Percentiles rank a stretch among this genome's conserved stretches.
phyloP scores from a whole-genome alignment of 1,284 basidiomycete genomes.

The Ustilago curta region DNA sequence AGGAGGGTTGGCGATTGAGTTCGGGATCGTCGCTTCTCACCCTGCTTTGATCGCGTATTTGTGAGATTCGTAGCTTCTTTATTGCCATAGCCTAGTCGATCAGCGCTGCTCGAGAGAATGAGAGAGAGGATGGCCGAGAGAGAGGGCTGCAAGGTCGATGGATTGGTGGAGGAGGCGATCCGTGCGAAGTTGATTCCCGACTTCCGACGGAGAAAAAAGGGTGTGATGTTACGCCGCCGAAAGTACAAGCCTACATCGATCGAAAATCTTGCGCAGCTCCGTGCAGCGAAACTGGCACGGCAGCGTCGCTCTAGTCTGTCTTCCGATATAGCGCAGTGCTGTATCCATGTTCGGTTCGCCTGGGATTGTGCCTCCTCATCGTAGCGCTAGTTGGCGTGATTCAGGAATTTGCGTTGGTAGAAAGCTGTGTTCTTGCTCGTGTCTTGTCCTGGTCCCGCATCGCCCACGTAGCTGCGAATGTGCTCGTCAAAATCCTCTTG shows the following conservation, averaged over 20 bases:
- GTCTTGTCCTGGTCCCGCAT: not conserved
- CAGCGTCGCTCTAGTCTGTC: slow-evolving; percentile 32
- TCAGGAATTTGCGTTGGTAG: not conserved
- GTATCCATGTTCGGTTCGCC: not conserved
- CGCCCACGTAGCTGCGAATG: too few species aligned
- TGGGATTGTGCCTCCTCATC: not conserved
- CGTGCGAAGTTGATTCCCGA: too few species aligned
- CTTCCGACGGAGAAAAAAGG: not conserved
- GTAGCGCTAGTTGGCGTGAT: slow-evolving; percentile 7
- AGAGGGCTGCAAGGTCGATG: too few species aligned
- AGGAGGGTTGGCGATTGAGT: slow-evolving; percentile 24
- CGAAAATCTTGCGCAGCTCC: not conserved
- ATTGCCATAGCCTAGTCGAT: slow-evolving; percentile 21
- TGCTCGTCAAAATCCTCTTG: too few species aligned
- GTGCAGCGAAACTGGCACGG: slow-evolving; percentile 41
- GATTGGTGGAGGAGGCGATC: too few species aligned
- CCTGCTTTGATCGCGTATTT: slow-evolving; percentile 31
- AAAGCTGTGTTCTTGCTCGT: not conserved
- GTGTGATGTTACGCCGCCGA: slow-evolving; percentile 8
- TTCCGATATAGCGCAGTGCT: slow-evolving; percentile 17
- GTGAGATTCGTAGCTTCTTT: slow-evolving; percentile 36
- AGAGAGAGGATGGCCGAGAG: not conserved
- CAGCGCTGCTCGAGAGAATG: not conserved
- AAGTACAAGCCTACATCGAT: too few species aligned
- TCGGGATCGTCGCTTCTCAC: slow-evolving; percentile 39